phyloP scores from a whole-genome alignment of 768 basidiomycete genomes.

The Coprinellus aureogranulatus region DNA sequence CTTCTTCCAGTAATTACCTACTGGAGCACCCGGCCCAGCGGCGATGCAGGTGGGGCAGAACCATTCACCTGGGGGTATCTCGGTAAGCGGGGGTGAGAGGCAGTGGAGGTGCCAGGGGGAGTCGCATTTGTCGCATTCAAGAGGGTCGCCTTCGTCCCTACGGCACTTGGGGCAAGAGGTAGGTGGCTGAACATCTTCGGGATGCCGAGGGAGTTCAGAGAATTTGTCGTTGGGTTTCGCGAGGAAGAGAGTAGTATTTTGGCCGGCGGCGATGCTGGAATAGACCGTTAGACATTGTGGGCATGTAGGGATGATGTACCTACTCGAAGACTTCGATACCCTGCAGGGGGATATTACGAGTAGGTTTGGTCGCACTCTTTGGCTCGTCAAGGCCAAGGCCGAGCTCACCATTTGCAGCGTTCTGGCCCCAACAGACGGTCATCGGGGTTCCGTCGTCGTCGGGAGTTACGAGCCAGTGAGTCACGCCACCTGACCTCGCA shows the following conservation, averaged over 20 bases:
- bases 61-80: slow-evolving; percentile 88
- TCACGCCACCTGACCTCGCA: slow-evolving; percentile 80
- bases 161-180: slow-evolving; percentile 70
- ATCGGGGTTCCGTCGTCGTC: slow-evolving; percentile 76
- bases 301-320: slow-evolving; percentile 16
- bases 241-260: slow-evolving; percentile 83
- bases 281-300: not conserved
- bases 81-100: slow-evolving; percentile 70
- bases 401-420: slow-evolving; percentile 85
- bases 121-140: slow-evolving; percentile 98
- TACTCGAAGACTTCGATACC: slow-evolving; percentile 81
- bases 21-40: slow-evolving; percentile 55
- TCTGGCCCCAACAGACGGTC: slow-evolving; percentile 85
- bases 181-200: slow-evolving; percentile 65
- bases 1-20: slow-evolving; percentile 35
- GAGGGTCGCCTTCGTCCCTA: slow-evolving; percentile 66
- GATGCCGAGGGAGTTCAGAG: slow-evolving; percentile 79
- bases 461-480: slow-evolving; percentile 76
- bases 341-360: slow-evolving; percentile 62
- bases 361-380: slow-evolving; percentile 85
- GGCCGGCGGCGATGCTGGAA: slow-evolving; percentile 75
- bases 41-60: slow-evolving; percentile 74
- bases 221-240: slow-evolving; percentile 72
- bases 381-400: slow-evolving; percentile 77
- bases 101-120: slow-evolving; percentile 83